phyloP scores from a whole-genome alignment of 176 grass and related monocot genomes.

The Juncus effusus region DNA sequence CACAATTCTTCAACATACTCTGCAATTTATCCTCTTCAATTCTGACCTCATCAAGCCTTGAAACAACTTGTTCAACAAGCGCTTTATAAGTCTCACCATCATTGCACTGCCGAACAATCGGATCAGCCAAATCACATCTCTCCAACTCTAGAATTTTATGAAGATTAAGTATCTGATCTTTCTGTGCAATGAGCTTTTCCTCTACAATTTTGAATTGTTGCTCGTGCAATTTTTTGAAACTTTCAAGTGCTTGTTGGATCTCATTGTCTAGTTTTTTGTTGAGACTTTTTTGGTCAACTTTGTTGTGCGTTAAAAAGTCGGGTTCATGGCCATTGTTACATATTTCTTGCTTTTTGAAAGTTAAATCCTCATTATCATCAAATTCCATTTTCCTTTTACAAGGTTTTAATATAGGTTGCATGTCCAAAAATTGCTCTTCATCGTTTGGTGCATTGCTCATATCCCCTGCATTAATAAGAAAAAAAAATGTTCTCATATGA shows the following conservation, averaged over 20 bases:
- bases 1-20: slow-evolving; percentile 56
- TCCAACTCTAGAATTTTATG: slow-evolving; percentile 56
- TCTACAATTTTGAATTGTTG: slow-evolving; percentile 56
- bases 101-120: slow-evolving; percentile 36
- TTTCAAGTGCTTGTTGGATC: slow-evolving; percentile 51
- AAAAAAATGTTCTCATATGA: too few relatives aligned
- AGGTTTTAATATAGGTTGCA: neutral
- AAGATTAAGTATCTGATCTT: slow-evolving; percentile 63
- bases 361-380: neutral
- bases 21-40: slow-evolving; percentile 61
- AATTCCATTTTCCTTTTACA: slow-evolving; percentile 17
- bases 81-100: slow-evolving; percentile 33
- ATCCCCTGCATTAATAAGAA: too few relatives aligned
- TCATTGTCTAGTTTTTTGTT: slow-evolving; percentile 52
- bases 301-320: slow-evolving; percentile 29
- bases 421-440: too few relatives aligned
- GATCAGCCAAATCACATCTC: slow-evolving; percentile 48
- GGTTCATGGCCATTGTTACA: neutral
- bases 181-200: slow-evolving; percentile 68
- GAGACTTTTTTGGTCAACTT: slow-evolving; percentile 22
- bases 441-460: too few relatives aligned
- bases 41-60: slow-evolving; percentile 61
- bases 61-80: slow-evolving; percentile 47
- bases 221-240: slow-evolving; percentile 69
- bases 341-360: slow-evolving; percentile 13